Evolutionary conservation across 768 basidiomycete genomes (phyloP), one percentile per base, ranked within the genome.

Genomic region (Tylopilus rubrobrunneus): DNA sequence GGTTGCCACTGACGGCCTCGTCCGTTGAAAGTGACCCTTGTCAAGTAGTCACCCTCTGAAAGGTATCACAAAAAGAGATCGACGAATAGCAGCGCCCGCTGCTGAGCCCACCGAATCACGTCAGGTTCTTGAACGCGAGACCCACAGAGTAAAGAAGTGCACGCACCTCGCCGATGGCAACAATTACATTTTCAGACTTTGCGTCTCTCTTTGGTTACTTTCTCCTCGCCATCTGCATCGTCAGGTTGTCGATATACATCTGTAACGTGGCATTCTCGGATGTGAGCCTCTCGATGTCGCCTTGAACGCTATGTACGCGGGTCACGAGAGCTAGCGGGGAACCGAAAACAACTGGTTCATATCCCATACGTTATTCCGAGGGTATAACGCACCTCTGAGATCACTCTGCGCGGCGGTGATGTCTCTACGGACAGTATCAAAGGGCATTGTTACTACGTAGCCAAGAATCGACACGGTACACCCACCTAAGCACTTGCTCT

Each of bases 241-340:
- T 92, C 62, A 93, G 67, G 61, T 93, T 93, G 66, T 93, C 89
- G 64, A 92, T 91, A 64, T 93, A 93, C 83, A 85, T 87, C 65
- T 93, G 90, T 51, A 93, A 72, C 7, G 85, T 92, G 52, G 85
- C 84, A 58, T 93, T 93, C 47, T 85, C 87, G 5, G 89, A 87
- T 2, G 77, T 72, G 21, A 93, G 75, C 68, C 88, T 91, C 56
- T 92, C 87, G n/a, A 89, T 79, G 58, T 93, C 91, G 53, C 76
- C 77, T 71, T 92, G 87, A 9, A 87, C 83, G 28, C 74, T 71
- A 57, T 87, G 82, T 3, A 86, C 84, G 56, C 87, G 82, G 15
- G 74, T 74, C 31, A 89, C 66, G 57, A 92, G 76, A 50, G 83
- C 91, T 92, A 42, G 60, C 9, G 59, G 28, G 45, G 28, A 27